Evolutionary conservation across 164 flowering plant genomes (phyloP).

Genomic region (Litsea cubeba): DNA sequence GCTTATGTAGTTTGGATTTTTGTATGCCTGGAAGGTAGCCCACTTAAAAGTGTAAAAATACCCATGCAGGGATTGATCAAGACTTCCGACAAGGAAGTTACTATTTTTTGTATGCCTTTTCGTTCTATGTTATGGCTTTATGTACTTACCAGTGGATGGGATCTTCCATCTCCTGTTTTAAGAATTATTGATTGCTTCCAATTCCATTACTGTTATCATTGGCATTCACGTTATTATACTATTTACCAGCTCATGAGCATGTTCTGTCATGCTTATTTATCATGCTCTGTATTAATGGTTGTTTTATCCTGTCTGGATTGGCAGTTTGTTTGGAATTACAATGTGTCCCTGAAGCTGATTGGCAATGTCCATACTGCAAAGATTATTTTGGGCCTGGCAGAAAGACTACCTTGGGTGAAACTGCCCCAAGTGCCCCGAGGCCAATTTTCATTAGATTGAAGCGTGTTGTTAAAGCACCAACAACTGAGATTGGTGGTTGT

Average conservation of each 20-base stretch:
- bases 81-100: too few species aligned
- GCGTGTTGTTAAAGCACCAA: conserved; percentile 67
- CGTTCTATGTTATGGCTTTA: not conserved
- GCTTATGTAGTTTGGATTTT: too few species aligned
- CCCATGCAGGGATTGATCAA: too few species aligned
- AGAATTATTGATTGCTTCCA: conserved; percentile 1
- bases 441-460: conserved; percentile 52
- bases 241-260: too few species aligned
- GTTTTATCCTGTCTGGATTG: conserved; percentile 9
- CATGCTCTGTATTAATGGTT: not conserved
- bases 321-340: conserved; percentile 71
- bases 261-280: too few species aligned
- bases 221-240: too few species aligned
- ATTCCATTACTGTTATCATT: not conserved
- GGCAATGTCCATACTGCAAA: conserved; percentile 68
- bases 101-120: not conserved
- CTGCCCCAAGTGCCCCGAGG: conserved; percentile 21
- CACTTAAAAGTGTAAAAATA: too few species aligned
- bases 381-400: conserved; percentile 33
- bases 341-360: conserved; percentile 40
- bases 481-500: conserved; percentile 79
- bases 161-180: not conserved
- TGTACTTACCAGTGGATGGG: not conserved
- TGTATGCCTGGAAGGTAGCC: too few species aligned
- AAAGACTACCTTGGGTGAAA: conserved; percentile 30